Base-by-base conservation (phyloP, 306 rosid genomes). In the Medicago ruthenica region DNA sequence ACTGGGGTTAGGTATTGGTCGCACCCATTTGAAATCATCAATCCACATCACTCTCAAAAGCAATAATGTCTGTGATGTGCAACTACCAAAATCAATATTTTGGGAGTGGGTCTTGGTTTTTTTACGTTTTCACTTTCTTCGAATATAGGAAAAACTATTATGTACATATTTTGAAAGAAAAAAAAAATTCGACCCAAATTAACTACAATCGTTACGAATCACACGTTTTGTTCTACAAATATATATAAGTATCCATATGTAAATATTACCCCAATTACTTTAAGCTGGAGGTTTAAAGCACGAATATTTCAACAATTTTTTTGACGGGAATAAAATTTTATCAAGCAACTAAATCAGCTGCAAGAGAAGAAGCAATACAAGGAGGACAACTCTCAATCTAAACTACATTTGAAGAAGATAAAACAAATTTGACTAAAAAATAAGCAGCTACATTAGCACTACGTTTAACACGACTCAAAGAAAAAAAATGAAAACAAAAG, bases 1-100 rank as follows among this genome's bases (percentile, higher is more conserved):
- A 39, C 73, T 80, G 6, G 70, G 70, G 45, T 74, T 89, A 82
- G 91, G 88, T 82, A 50, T 73, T 44, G 59, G 63, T 60, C 20
- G 63, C 47, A 37, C 14, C 65, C 27, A 42, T 34, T 76, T 71
- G 4, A 76, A 76, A 75, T 66, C 55, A 64, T 64, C n/a, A 36
- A 31, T 53, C 47, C 18, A 20, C 17, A 20, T 80, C 59, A 54
- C 67, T 68, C 63, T 63, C 75, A 70, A 55, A 50, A 76, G 45
- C 64, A 62, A 44, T 34, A 61, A 50, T 60, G 24, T 17, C 2
- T 4, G 6, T 34, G 37, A 21, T 45, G 47, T 31, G 21, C 31
- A 50, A 36, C 48, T 50, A 48, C 40, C 76, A 76, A 66, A 41
- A 74, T 14, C 37, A 63, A 54, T 39, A 66, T 54, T 57, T 36